These are phyloP conservation scores for Trichoderma brevicompactum DNA, from an alignment of 2,329 filamentous ascomycete genomes.

Conservation along the genomic window DNA sequence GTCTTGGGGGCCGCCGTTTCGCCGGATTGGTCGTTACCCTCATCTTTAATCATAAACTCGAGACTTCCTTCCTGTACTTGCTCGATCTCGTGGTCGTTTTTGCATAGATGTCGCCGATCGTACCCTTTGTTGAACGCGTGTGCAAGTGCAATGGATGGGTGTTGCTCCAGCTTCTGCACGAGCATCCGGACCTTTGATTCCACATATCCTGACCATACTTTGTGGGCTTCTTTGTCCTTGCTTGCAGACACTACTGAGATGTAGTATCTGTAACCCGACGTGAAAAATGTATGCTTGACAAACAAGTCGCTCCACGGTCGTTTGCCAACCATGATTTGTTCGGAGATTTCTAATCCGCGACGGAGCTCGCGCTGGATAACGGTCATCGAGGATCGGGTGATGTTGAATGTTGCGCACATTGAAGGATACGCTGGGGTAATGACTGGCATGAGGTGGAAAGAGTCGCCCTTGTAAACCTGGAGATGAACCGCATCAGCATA, in stretches of 20 bases:
- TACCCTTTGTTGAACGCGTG: conserved; percentile 94
- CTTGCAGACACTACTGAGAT: conserved; percentile 84
- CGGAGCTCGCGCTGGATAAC: conserved; percentile 84
- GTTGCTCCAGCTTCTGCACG: conserved; percentile 80
- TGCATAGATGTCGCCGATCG: conserved; percentile 77
- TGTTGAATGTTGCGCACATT: conserved; percentile 97
- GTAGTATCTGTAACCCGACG: conserved; percentile 91
- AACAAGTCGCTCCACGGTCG: conserved; percentile 87
- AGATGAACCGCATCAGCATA: conserved; percentile 29
- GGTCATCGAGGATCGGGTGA: conserved; percentile 81
- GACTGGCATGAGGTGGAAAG: conserved; percentile 92
- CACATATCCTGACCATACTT: conserved; percentile 87
- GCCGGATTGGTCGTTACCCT: conserved; percentile 37
- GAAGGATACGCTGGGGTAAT: conserved; percentile 97
- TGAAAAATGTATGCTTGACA: conserved; percentile 90
- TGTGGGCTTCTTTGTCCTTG: conserved; percentile 80
- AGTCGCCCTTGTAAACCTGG: conserved; percentile 77
- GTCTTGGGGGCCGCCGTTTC: conserved; percentile 51
- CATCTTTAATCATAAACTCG: conserved; percentile 49
- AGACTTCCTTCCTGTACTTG: conserved; percentile 60
- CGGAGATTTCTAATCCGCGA: conserved; percentile 75
- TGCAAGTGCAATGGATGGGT: conserved; percentile 78
- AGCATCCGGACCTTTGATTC: conserved; percentile 91
- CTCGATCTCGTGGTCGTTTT: conserved; percentile 54
- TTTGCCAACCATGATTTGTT: conserved; percentile 77